A percentile compares a stretch with the other conserved stretches of the same genome.
phyloP scores from a whole-genome alignment of 306 rosid genomes.

The Geum urbanum region DNA sequence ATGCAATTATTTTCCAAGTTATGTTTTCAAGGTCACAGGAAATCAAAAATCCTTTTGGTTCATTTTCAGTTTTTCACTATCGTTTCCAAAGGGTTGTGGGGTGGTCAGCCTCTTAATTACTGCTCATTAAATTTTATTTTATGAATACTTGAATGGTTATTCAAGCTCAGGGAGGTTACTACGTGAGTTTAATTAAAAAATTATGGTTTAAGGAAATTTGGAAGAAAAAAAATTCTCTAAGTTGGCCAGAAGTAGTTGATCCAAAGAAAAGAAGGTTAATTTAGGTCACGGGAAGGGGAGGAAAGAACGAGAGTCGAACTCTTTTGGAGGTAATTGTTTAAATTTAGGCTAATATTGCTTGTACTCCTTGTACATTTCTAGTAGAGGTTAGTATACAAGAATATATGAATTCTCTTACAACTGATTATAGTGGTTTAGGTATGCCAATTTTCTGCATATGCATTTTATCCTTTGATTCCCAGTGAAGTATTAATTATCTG shows the following conservation, averaged over 20 bases:
- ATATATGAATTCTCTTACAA: background rate
- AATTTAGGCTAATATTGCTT: background rate
- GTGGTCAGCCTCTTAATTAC: slow-evolving; percentile 2
- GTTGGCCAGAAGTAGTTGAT: no score
- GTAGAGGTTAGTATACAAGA: background rate
- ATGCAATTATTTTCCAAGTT: slow-evolving; percentile 3
- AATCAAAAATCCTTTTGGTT: background rate
- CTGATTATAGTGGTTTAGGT: background rate
- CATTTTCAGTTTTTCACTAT: background rate
- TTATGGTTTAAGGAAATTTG: background rate
- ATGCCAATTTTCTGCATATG: background rate
- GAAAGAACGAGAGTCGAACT: background rate
- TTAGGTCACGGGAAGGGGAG: slow-evolving; percentile 2
- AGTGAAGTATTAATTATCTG: background rate
- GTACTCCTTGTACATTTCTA: background rate
- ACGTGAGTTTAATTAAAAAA: slow-evolving; percentile 2
- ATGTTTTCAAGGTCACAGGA: background rate
- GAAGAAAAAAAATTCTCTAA: no score
- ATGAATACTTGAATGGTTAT: background rate
- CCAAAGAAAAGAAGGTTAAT: background rate
- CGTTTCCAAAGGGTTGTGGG: background rate
- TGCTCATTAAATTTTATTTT: background rate
- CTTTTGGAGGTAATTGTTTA: slow-evolving; percentile 6
- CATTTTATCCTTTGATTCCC: background rate
- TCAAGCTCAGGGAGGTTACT: slow-evolving; percentile 10